A percentile compares a stretch with the other conserved stretches of the same genome.
Evolutionary conservation across 129 eudicot species (phyloP).

Genomic region (Pittosporum tobira): DNA sequence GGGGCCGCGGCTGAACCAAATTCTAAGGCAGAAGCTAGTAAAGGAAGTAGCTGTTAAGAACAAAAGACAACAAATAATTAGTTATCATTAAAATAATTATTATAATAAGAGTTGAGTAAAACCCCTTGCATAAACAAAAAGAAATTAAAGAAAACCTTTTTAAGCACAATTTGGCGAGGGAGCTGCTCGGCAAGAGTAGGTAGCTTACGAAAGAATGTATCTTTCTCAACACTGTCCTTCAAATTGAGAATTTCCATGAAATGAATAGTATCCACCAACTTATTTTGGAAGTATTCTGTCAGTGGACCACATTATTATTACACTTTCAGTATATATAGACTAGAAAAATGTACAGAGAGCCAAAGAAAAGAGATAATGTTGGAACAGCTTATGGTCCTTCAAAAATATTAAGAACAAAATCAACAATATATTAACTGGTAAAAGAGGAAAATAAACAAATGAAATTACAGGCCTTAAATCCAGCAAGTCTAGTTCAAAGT

Average conservation of each 20-base stretch:
- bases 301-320: conserved; percentile 12
- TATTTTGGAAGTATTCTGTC: conserved; percentile 96
- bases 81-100: background rate
- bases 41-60: conserved; percentile 64
- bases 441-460: background rate
- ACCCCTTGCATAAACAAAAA: background rate
- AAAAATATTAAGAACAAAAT: background rate
- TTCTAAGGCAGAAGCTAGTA: conserved; percentile 86
- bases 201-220: conserved; percentile 90
- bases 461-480: conserved; percentile 5
- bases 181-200: conserved; percentile 95
- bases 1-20: conserved; percentile 98
- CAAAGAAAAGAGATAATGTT: background rate
- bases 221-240: conserved; percentile 96
- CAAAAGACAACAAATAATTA: conserved; percentile 7
- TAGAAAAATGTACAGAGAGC: background rate
- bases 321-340: conserved; percentile 10
- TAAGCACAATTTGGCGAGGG: conserved; percentile 89
- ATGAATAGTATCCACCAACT: conserved; percentile 95
- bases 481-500: background rate
- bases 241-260: conserved; percentile 94
- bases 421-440: background rate
- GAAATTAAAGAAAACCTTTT: conserved; percentile 46
- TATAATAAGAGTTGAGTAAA: conserved; percentile 8
- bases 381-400: background rate